These are phyloP conservation scores for Heliamphora pulchella DNA, from an alignment of 179 eudicot species.

Conservation along the genomic window DNA sequence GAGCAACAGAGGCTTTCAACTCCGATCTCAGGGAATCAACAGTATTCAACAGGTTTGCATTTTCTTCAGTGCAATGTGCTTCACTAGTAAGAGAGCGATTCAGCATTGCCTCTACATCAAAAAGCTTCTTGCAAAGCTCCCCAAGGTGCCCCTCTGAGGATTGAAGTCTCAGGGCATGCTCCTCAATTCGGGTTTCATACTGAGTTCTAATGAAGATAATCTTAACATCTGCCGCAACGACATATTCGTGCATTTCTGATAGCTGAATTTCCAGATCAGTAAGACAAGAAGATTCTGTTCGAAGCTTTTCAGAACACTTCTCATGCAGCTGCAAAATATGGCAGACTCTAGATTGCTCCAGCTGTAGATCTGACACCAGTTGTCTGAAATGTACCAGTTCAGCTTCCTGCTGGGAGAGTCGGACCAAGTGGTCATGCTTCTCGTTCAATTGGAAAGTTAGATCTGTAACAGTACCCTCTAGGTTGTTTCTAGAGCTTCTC, in stretches of 20 bases:
- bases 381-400: conserved; percentile 42
- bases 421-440: conserved; percentile 30
- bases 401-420: conserved; percentile 31
- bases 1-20: conserved; percentile 33
- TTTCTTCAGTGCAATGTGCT: conserved; percentile 38
- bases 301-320: conserved; percentile 28
- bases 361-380: conserved; percentile 36
- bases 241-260: conserved; percentile 36
- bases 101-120: conserved; percentile 31
- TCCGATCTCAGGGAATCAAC: conserved; percentile 41
- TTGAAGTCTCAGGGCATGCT: conserved; percentile 30
- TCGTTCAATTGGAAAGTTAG: conserved; percentile 41
- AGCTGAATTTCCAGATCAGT: conserved; percentile 32
- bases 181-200: conserved; percentile 34
- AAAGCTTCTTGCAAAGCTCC: conserved; percentile 33
- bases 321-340: conserved; percentile 32
- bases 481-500: conserved; percentile 37
- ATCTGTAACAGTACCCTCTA: conserved; percentile 37
- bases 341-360: conserved; percentile 32
- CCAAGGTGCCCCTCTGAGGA: conserved; percentile 23
- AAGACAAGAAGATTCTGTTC: conserved; percentile 22
- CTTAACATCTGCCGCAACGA: conserved; percentile 49
- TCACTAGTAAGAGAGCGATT: conserved; percentile 36
- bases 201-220: conserved; percentile 36
- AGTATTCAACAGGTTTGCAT: conserved; percentile 29